Evolutionary conservation across 2,329 filamentous ascomycete genomes (phyloP).

Genomic region (Fusarium sororula): DNA sequence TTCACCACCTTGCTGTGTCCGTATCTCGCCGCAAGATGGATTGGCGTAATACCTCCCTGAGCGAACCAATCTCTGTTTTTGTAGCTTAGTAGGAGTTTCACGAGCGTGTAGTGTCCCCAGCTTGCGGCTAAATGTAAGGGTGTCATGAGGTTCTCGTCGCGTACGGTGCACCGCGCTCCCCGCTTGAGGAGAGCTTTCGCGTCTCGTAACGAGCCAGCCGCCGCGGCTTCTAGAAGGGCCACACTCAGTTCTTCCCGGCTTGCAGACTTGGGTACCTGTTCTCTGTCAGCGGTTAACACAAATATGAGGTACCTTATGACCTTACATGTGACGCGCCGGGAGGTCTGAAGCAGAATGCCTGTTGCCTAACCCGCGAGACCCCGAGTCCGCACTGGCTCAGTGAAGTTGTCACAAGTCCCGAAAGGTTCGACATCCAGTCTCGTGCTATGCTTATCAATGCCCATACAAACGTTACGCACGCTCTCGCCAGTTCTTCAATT

Average conservation of each 20-base stretch:
- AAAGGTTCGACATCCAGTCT: not conserved
- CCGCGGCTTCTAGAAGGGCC: not conserved
- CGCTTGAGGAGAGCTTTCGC: not conserved
- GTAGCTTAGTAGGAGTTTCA: not conserved
- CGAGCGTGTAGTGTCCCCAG: not conserved
- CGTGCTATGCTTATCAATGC: accelerated
- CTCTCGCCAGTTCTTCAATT: not conserved
- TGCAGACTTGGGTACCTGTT: not conserved
- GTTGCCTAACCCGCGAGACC: accelerated
- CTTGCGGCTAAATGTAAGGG: not conserved
- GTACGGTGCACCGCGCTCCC: not conserved
- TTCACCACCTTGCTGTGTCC: not conserved
- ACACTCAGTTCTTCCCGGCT: not conserved
- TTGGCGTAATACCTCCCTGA: not conserved
- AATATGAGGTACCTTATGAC: accelerated
- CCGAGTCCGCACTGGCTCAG: accelerated
- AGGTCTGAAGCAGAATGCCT: not conserved
- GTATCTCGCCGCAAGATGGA: not conserved
- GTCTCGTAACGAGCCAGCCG: not conserved
- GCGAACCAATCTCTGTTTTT: not conserved
- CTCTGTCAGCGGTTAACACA: accelerated
- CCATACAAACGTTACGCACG: not conserved
- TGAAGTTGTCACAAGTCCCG: accelerated
- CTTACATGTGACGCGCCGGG: not conserved
- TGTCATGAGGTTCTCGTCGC: not conserved